Evolutionary conservation across 108 stramenopile species (phyloP).

Genomic region (Skeletonema grethae): DNA sequence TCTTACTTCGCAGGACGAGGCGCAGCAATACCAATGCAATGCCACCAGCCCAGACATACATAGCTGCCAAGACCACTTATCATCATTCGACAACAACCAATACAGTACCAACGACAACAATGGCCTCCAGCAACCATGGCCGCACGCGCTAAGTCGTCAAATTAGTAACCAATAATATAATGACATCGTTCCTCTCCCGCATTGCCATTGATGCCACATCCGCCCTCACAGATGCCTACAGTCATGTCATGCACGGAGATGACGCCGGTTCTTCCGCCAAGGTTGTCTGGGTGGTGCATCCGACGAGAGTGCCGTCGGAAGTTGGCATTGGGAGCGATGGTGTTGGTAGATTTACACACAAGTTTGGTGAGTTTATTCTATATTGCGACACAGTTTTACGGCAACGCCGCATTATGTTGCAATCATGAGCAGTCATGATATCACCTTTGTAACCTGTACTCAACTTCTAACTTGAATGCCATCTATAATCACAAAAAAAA

Average conservation of each 20-base stretch:
- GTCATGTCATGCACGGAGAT: slow-evolving; percentile 72
- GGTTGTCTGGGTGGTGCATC: slow-evolving; percentile 63
- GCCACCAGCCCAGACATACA: no score
- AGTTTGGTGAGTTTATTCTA: slow-evolving; percentile 54
- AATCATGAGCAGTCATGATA: background rate
- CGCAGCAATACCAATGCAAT: no score
- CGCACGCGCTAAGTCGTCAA: no score
- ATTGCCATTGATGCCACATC: slow-evolving; percentile 39
- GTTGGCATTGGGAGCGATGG: slow-evolving; percentile 10
- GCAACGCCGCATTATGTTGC: no score
- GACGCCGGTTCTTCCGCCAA: slow-evolving; percentile 77
- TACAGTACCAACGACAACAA: background rate
- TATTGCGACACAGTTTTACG: no score
- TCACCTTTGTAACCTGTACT: background rate
- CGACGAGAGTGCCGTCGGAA: slow-evolving; percentile 35
- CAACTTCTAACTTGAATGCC: background rate
- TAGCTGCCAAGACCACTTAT: no score
- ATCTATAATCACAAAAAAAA: background rate
- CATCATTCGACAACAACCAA: no score
- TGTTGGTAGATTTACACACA: slow-evolving; percentile 20
- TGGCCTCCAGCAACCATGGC: background rate
- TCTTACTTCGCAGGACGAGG: no score
- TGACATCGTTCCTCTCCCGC: slow-evolving; percentile 51
- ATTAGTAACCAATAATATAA: background rate
- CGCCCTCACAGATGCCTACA: slow-evolving; percentile 72